phyloP scores from a whole-genome alignment of 441 rosid species.

The Populus hybrid region DNA sequence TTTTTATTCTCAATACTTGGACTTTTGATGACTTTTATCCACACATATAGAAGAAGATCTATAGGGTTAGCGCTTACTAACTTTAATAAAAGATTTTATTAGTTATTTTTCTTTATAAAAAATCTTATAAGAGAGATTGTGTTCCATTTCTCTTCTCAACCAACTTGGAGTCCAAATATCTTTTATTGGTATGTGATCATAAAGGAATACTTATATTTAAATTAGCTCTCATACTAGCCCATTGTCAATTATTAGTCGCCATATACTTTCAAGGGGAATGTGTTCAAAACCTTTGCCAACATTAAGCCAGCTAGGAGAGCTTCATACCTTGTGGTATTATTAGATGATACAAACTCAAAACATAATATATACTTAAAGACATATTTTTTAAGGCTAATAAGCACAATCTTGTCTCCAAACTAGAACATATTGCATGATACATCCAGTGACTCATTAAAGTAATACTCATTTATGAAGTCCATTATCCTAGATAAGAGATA shows the following conservation, averaged over 20 bases:
- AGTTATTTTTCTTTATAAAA: no score
- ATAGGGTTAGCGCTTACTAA: not conserved
- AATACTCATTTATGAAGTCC: not conserved
- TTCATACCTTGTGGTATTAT: not conserved
- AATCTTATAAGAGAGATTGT: no score
- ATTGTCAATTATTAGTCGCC: not conserved
- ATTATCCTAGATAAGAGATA: no score
- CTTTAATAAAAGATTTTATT: not conserved
- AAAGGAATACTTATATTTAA: no score
- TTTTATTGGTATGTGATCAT: no score
- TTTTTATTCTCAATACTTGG: not conserved
- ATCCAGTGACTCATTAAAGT: not conserved
- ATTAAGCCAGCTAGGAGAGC: not conserved
- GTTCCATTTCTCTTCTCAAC: not conserved
- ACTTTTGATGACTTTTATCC: not conserved
- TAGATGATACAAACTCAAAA: not conserved
- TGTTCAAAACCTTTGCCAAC: not conserved
- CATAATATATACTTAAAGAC: no score
- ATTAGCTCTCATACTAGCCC: no score
- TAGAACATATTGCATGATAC: not conserved
- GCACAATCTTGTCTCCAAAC: not conserved
- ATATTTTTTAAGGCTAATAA: not conserved
- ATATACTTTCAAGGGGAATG: no score
- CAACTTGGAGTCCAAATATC: not conserved
- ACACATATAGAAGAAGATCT: no score